Conservation (phyloP, 495 filamentous ascomycete genomes). For the Daldinia decipiens region DNA sequence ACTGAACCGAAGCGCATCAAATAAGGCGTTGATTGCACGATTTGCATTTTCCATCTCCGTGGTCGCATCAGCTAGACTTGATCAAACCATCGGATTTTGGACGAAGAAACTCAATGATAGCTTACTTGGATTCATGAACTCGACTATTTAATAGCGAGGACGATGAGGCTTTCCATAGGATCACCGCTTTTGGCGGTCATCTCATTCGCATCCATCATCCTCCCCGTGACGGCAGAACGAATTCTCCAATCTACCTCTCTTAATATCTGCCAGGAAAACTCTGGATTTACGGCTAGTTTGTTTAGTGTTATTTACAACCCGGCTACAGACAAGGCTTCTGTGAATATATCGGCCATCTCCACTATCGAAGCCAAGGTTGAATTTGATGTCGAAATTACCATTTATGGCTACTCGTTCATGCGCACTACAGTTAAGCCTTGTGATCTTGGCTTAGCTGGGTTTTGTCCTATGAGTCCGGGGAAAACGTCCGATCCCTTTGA, state of each 20-base stretch:
- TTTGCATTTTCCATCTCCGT: conserved; percentile 2
- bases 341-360: conserved; percentile 85
- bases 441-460: conserved; percentile 69
- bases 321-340: conserved; percentile 70
- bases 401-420: conserved; percentile 80
- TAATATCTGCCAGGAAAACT: conserved; percentile 79
- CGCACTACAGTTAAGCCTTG: conserved; percentile 79
- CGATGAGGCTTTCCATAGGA: conserved; percentile 32
- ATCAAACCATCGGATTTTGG: conserved; percentile 7
- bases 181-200: conserved; percentile 32
- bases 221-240: conserved; percentile 47
- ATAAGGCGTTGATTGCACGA: background rate
- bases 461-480: conserved; percentile 93
- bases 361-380: conserved; percentile 85
- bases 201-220: conserved; percentile 48
- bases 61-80: conserved; percentile 18
- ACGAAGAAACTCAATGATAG: conserved; percentile 9
- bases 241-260: conserved; percentile 78
- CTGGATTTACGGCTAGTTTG: conserved; percentile 81
- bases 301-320: conserved; percentile 86
- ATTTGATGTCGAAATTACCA: conserved; percentile 80
- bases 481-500: conserved; percentile 78
- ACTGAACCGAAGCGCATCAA: conserved; percentile 8
- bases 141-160: conserved; percentile 3
- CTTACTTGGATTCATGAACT: conserved; percentile 14